phyloP scores from a whole-genome alignment of 768 basidiomycete genomes.

The Mycena crocata region DNA sequence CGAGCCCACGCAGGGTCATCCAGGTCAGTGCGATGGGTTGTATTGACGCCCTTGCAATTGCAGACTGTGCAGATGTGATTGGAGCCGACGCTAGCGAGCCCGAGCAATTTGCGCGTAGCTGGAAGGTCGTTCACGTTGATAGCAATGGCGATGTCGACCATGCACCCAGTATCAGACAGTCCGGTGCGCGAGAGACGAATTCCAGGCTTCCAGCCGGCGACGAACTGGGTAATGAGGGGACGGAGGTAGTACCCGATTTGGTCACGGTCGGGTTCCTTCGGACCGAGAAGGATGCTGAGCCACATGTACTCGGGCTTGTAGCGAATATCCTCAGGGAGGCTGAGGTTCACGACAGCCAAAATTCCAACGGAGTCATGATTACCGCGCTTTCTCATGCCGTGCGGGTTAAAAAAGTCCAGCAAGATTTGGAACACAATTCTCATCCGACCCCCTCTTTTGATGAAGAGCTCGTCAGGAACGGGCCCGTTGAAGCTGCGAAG shows the following conservation, averaged over 20 bases:
- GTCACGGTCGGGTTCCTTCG: slow-evolving; percentile 39
- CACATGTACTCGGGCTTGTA: slow-evolving; percentile 47
- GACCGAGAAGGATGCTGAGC: slow-evolving; percentile 43
- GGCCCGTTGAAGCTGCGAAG: slow-evolving; percentile 43
- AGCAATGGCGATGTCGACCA: slow-evolving; percentile 18
- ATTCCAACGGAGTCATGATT: slow-evolving; percentile 39
- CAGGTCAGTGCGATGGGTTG: slow-evolving; percentile 27
- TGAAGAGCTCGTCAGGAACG: slow-evolving; percentile 33
- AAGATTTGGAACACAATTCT: slow-evolving; percentile 38
- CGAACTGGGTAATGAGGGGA: slow-evolving; percentile 42
- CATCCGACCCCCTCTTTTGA: slow-evolving; percentile 34
- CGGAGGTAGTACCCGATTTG: slow-evolving; percentile 41
- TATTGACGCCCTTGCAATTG: slow-evolving; percentile 30
- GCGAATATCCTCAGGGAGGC: slow-evolving; percentile 42
- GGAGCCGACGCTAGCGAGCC: slow-evolving; percentile 34
- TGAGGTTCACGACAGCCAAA: slow-evolving; percentile 44
- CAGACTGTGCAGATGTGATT: slow-evolving; percentile 44
- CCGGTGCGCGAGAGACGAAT: slow-evolving; percentile 30
- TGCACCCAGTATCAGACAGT: background rate
- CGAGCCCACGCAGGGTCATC: slow-evolving; percentile 28
- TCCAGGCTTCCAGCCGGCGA: slow-evolving; percentile 30
- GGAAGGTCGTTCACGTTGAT: slow-evolving; percentile 45
- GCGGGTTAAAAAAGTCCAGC: slow-evolving; percentile 44
- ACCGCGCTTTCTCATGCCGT: slow-evolving; percentile 36
- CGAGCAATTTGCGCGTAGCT: slow-evolving; percentile 38